Conservation (phyloP, 495 filamentous ascomycete genomes). For the Chaetomium tenue region DNA sequence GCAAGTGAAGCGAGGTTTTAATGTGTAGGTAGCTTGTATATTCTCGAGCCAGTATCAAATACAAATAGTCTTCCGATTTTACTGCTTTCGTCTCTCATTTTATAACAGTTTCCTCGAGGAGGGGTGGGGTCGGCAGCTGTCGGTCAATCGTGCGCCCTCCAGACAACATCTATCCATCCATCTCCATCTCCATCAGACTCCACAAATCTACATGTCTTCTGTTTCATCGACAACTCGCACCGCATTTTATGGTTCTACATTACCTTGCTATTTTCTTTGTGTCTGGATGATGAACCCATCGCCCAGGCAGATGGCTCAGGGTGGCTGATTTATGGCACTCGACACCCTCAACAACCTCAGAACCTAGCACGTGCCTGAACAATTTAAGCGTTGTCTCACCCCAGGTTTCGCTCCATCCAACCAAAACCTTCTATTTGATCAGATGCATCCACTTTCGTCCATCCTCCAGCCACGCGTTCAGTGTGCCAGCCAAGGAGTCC, state of each 20-base stretch:
- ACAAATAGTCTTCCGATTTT: too few relatives aligned
- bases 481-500: too few relatives aligned
- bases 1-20: not conserved
- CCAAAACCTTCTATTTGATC: not conserved
- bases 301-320: too few relatives aligned
- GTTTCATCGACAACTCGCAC: too few relatives aligned
- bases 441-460: not conserved
- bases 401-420: constrained; percentile 2
- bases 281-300: too few relatives aligned
- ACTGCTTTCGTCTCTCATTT: too few relatives aligned
- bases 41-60: not conserved
- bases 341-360: not conserved
- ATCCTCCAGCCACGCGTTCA: not conserved
- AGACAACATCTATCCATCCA: not conserved
- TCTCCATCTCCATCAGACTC: too few relatives aligned
- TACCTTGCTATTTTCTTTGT: too few relatives aligned
- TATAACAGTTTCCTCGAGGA: not conserved
- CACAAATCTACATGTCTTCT: not conserved
- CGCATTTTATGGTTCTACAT: too few relatives aligned
- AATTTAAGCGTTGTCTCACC: not conserved
- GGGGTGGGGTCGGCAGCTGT: not conserved
- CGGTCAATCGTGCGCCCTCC: not conserved
- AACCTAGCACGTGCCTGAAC: too few relatives aligned
- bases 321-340: too few relatives aligned
- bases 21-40: not conserved